Evolutionary conservation across 2,329 filamentous ascomycete genomes (phyloP).

Genomic region (Lecanicillium sp.): DNA sequence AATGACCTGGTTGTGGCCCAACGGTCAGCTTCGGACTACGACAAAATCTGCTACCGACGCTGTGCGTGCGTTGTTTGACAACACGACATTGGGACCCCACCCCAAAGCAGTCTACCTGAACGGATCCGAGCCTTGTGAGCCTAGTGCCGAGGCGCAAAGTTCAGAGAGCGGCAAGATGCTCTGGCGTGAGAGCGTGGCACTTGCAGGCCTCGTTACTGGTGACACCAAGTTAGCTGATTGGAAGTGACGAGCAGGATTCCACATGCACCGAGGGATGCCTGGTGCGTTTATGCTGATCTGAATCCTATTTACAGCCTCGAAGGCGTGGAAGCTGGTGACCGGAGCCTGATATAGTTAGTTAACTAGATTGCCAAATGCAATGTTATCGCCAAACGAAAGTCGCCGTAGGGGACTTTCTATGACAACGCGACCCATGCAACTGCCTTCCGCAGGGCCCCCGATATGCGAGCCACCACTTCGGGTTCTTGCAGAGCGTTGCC

Average conservation of each 20-base stretch:
- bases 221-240: background rate
- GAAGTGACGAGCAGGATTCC: background rate
- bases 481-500: background rate
- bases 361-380: background rate
- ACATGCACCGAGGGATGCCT: background rate
- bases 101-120: conserved; percentile 20
- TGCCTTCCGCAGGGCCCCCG: background rate
- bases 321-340: background rate
- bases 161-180: conserved; percentile 14
- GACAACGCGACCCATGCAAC: too few relatives aligned
- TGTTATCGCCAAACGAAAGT: background rate
- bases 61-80: conserved; percentile 18
- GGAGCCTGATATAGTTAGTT: background rate
- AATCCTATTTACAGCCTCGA: background rate
- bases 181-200: conserved; percentile 14
- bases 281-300: background rate
- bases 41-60: conserved; percentile 19
- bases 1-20: conserved; percentile 13
- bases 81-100: conserved; percentile 12
- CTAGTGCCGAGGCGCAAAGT: conserved; percentile 17
- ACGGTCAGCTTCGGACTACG: conserved; percentile 16
- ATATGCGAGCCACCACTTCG: background rate
- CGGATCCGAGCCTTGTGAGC: conserved; percentile 14
- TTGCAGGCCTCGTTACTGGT: background rate
- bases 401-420: background rate